Evolutionary conservation across 306 rosid genomes (phyloP), one percentile per base, ranked within the genome.

Genomic region (Glycine tomentella): DNA sequence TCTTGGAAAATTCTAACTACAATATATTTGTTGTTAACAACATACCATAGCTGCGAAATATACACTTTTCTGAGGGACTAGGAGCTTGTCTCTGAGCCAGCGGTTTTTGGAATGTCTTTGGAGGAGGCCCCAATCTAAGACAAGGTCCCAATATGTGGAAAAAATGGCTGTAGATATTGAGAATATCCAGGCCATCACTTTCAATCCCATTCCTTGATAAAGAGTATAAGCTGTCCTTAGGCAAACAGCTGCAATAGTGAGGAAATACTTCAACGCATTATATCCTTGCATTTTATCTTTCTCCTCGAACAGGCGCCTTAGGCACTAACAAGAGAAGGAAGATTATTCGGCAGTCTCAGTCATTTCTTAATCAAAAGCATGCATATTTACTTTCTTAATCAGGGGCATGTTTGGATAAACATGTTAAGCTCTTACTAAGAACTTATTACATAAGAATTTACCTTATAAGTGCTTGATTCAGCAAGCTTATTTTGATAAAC

Each of bases 41-140:
- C 87, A 84, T 74, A 88, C 97, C 84, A 92, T 89, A 12, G 89
- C 97, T 16, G 55, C 86, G 61, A 82, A 91, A 50, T 92, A 89
- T 9, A 91, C 92, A 67, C 87, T 76, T 12, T 76, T 86, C 42
- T 80, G 70, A 58, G 90, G 87, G 76, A 89, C 11, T 14, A 89
- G 40, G 73, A 92, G 95, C 77, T 92, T 92, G 80, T 90, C 95
- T 78, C 95, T 86, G 72, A 90, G 85, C 93, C 90, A 88, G 42
- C 88, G 89, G 78, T 92, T 92, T 81, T 81, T 87, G 2, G 92
- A 90, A 25, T 74, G 53, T 10, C 86, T 84, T 46, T 90, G 91
- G 20, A 90, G 83, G 45, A 92, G 97, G 36, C 93, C 95, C 95
- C 97, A 92, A 72, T 92, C 97, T 3, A 86, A 71, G 51, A 86